Percentiles rank a stretch among this genome's conserved stretches.
Conservation (phyloP, 768 basidiomycete species). For the Hericium coralloides region DNA sequence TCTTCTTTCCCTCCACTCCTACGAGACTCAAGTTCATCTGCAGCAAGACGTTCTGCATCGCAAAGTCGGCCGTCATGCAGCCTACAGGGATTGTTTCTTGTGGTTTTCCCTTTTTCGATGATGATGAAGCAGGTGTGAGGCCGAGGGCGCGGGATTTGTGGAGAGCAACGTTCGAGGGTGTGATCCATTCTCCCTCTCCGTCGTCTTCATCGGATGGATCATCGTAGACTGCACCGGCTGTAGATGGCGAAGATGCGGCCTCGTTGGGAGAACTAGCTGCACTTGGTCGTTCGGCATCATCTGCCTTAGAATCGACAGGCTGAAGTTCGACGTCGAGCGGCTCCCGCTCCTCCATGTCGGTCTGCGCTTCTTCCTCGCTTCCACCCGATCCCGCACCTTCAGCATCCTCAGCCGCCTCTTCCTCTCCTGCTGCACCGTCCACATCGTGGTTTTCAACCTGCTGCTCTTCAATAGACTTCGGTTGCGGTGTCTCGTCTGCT, state of each 20-base stretch:
- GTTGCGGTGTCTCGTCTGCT: constrained; percentile 4
- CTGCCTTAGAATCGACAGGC: constrained; percentile 11
- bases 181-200: constrained; percentile 95
- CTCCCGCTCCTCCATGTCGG: constrained; percentile 21
- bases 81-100: constrained; percentile 52
- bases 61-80: constrained; percentile 98
- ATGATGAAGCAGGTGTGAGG: constrained; percentile 54
- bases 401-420: constrained; percentile 9
- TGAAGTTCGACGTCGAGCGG: constrained; percentile 39
- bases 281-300: neutral
- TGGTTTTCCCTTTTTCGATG: constrained; percentile 24
- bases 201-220: constrained; percentile 76
- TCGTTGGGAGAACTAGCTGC: constrained; percentile 1
- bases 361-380: constrained; percentile 13
- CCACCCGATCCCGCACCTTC: neutral
- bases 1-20: constrained; percentile 82
- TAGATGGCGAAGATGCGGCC: constrained; percentile 9
- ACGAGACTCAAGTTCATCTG: constrained; percentile 92
- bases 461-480: neutral
- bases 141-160: constrained; percentile 87
- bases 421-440: constrained; percentile 9
- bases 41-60: constrained; percentile 95
- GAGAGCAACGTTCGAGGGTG: constrained; percentile 72
- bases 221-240: constrained; percentile 42
- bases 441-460: constrained; percentile 3